These are phyloP conservation scores for Aspergillus proliferans DNA, from an alignment of 2,329 filamentous ascomycete species.

Conservation along the genomic window DNA sequence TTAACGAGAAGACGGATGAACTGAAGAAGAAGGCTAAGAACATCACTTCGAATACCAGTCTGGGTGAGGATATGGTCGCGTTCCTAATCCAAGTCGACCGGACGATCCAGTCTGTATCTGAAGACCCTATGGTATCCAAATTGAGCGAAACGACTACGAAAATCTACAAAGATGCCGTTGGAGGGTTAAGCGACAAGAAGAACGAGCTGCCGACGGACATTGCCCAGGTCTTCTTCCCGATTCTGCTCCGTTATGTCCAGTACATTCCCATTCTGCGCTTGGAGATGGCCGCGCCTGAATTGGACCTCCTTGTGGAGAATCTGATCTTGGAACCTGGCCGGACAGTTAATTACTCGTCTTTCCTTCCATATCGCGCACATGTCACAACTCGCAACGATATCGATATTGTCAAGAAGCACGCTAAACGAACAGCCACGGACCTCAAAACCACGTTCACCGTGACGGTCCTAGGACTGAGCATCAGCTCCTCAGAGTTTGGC, in stretches of 20 bases:
- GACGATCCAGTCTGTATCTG: conserved; percentile 62
- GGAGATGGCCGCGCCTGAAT: conserved; percentile 75
- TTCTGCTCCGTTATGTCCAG: conserved; percentile 70
- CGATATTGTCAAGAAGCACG: conserved; percentile 73
- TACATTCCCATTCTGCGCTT: conserved; percentile 84
- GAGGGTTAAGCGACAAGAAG: conserved; percentile 58
- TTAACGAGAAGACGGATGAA: conserved; percentile 59
- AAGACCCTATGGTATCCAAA: conserved; percentile 66
- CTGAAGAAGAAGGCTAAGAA: conserved; percentile 51
- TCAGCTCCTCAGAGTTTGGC: conserved; percentile 79
- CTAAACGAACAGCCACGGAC: conserved; percentile 57
- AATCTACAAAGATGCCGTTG: conserved; percentile 65
- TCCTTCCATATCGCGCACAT: conserved; percentile 77
- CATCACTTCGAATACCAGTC: conserved; percentile 58
- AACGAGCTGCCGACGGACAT: conserved; percentile 67
- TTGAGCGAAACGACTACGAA: conserved; percentile 61
- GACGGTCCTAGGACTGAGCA: conserved; percentile 73
- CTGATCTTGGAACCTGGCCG: conserved; percentile 81
- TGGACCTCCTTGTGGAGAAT: conserved; percentile 85
- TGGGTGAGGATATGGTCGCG: conserved; percentile 66
- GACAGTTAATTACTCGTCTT: conserved; percentile 79
- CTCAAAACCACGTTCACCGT: conserved; percentile 68
- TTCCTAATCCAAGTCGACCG: conserved; percentile 63
- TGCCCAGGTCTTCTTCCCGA: conserved; percentile 73
- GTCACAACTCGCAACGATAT: conserved; percentile 81